phyloP scores from a whole-genome alignment of 2,329 filamentous ascomycete species.

The Alternaria sp. region DNA sequence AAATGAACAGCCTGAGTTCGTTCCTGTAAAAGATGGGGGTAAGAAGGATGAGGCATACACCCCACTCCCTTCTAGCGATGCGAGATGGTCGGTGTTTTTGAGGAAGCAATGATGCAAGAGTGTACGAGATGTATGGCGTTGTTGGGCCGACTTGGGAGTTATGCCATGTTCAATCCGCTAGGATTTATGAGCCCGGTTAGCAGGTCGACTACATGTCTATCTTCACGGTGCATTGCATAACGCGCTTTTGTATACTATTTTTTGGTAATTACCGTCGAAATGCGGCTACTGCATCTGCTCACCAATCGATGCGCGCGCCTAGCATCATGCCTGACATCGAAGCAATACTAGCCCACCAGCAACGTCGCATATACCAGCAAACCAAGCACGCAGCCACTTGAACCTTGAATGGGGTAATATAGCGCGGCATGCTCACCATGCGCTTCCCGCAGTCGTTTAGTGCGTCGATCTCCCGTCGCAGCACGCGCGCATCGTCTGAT shows the following conservation, averaged over 20 bases:
- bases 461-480: slow-evolving; percentile 1
- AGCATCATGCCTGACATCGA: background rate
- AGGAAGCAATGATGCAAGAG: background rate
- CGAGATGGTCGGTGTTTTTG: too few relatives aligned
- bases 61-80: too few relatives aligned
- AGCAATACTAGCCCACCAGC: background rate
- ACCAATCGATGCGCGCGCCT: background rate
- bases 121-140: background rate
- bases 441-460: background rate
- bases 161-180: too few relatives aligned
- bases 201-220: background rate
- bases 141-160: too few relatives aligned
- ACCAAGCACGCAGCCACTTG: background rate
- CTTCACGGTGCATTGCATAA: background rate
- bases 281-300: background rate
- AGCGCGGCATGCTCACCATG: background rate
- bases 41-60: too few relatives aligned
- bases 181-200: background rate
- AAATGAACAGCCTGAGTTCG: too few relatives aligned
- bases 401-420: background rate
- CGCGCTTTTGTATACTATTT: too few relatives aligned
- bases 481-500: background rate
- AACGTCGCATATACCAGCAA: background rate
- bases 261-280: background rate
- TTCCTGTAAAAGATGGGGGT: too few relatives aligned